These are phyloP conservation scores for Ophiostoma perfectum DNA, from an alignment of 2,329 filamentous ascomycete genomes.

Conservation along the genomic window DNA sequence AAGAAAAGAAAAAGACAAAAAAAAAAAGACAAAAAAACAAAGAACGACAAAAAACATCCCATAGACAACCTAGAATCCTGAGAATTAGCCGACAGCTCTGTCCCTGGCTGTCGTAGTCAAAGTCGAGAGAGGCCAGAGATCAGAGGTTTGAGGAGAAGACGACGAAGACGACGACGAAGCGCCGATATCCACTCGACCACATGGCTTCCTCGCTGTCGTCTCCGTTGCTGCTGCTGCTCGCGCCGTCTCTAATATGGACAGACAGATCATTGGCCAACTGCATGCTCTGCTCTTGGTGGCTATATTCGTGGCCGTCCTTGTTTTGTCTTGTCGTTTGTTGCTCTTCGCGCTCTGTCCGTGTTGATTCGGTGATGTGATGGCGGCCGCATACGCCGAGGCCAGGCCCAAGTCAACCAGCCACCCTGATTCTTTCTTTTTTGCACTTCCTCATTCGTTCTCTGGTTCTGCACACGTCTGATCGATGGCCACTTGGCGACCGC, in stretches of 20 bases:
- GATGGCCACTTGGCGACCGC: background rate
- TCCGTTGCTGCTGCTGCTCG: background rate
- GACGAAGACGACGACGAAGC: too few relatives aligned
- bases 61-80: background rate
- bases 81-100: too few relatives aligned
- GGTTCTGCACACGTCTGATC: background rate
- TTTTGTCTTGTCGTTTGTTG: background rate
- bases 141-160: too few relatives aligned
- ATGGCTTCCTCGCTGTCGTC: background rate
- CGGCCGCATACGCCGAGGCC: slow-evolving; percentile 12
- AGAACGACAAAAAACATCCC: background rate
- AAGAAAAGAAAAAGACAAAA: background rate
- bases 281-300: background rate
- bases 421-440: background rate
- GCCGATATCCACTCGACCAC: too few relatives aligned
- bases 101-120: too few relatives aligned
- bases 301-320: background rate
- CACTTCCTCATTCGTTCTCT: background rate
- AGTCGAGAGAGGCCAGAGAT: too few relatives aligned
- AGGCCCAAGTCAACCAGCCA: background rate
- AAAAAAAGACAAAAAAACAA: background rate
- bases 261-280: slow-evolving; percentile 4
- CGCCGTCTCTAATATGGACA: background rate
- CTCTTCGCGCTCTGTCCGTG: background rate
- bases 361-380: slow-evolving; percentile 13